Conservation (phyloP, 768 basidiomycete species). For the Rhizopogon vulgaris region DNA sequence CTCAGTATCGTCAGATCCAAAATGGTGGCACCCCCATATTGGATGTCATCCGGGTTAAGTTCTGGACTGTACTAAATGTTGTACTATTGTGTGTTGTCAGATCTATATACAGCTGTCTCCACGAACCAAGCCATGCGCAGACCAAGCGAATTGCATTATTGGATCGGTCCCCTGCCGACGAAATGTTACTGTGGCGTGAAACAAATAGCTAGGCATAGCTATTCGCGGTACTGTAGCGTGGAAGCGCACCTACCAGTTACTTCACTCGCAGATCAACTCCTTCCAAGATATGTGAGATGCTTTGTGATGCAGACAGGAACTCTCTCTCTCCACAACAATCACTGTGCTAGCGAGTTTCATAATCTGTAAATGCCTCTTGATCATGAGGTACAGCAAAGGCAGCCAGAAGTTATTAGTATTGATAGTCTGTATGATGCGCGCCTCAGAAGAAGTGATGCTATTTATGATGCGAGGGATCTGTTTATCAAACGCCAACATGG, state of each 20-base stretch:
- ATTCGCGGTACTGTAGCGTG: no score
- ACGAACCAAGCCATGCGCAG: neutral
- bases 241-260: neutral
- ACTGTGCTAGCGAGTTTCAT: conserved; percentile 20
- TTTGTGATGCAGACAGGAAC: conserved; percentile 3
- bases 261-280: neutral
- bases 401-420: conserved; percentile 16
- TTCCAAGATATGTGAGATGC: neutral
- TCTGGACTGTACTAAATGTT: neutral
- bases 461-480: neutral
- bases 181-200: neutral
- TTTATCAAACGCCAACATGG: neutral
- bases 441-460: neutral
- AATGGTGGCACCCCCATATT: neutral
- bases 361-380: conserved; percentile 28
- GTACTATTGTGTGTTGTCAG: neutral
- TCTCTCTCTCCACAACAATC: conserved; percentile 23
- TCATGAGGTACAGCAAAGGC: conserved; percentile 29
- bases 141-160: neutral
- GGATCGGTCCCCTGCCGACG: neutral
- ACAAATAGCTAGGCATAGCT: no score
- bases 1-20: neutral
- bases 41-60: neutral
- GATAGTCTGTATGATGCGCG: neutral
- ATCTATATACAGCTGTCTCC: neutral